A percentile compares a stretch with the other conserved stretches of the same genome.
phyloP scores from a whole-genome alignment of 2,329 filamentous ascomycete species.

The Hypomyces perniciosus region DNA sequence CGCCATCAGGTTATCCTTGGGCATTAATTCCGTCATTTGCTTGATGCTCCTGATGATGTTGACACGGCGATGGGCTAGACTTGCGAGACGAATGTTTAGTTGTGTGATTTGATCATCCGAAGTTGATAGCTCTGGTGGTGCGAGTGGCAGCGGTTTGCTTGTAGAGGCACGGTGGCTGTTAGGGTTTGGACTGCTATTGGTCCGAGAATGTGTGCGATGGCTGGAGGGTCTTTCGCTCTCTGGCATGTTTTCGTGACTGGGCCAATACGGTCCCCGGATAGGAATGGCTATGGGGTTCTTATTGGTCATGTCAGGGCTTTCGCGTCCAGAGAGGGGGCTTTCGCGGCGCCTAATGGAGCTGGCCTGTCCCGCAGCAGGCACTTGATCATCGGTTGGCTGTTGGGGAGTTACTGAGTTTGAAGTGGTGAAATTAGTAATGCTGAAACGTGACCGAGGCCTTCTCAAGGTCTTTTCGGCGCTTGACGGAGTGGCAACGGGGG shows the following conservation, averaged over 20 bases:
- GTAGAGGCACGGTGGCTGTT: conserved; percentile 31
- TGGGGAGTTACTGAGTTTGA: conserved; percentile 30
- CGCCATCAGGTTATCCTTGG: conserved; percentile 61
- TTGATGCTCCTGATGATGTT: conserved; percentile 69
- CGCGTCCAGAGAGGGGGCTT: conserved; percentile 22
- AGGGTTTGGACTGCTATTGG: conserved; percentile 6
- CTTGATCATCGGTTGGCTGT: conserved; percentile 19
- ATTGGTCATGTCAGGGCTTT: conserved; percentile 11
- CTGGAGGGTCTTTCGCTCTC: conserved; percentile 1
- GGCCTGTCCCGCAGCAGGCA: neutral
- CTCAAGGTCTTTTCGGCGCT: conserved; percentile 34
- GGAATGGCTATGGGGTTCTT: no score
- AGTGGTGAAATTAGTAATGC: conserved; percentile 56
- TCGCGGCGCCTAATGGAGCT: conserved; percentile 28
- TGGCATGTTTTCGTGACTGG: no score
- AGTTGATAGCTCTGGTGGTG: conserved; percentile 52
- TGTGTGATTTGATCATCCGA: conserved; percentile 59
- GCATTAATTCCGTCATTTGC: conserved; percentile 74
- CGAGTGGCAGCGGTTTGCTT: conserved; percentile 55
- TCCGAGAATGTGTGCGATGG: neutral
- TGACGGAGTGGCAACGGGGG: conserved; percentile 16
- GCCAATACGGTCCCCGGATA: no score
- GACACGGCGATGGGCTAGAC: conserved; percentile 58
- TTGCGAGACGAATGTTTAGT: conserved; percentile 59
- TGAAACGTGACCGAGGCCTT: conserved; percentile 56